A percentile compares a stretch with the other conserved stretches of the same genome.
Conservation (phyloP, 768 basidiomycete genomes). For the Termitomyces sp. region DNA sequence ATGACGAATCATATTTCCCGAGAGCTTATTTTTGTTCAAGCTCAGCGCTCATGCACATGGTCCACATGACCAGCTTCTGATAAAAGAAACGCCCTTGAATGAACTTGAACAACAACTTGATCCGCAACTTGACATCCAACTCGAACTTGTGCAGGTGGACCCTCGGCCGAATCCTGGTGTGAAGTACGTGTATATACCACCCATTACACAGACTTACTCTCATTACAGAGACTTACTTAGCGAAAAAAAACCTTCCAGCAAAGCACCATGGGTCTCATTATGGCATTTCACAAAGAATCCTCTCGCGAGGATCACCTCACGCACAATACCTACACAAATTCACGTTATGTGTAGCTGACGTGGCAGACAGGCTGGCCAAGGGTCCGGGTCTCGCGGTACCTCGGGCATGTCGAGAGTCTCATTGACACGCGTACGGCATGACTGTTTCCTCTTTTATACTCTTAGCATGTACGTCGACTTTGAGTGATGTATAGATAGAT, state of each 20-base stretch:
- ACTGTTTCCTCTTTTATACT: background rate
- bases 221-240: background rate
- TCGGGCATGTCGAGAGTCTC: background rate
- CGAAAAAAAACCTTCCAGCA: background rate
- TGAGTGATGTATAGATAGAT: background rate
- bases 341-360: background rate
- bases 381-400: no score
- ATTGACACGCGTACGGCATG: constrained; percentile 6
- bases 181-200: background rate
- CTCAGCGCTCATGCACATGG: no score
- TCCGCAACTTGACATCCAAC: background rate
- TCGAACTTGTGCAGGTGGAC: background rate
- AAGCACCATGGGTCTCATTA: background rate
- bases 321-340: background rate
- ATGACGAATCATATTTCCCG: background rate
- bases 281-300: background rate
- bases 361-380: background rate
- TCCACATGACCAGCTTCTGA: constrained; percentile 2
- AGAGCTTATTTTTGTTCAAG: background rate
- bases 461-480: background rate
- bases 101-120: background rate
- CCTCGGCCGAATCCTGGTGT: background rate
- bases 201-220: background rate
- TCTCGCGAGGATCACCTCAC: background rate
- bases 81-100: background rate